These are phyloP conservation scores for Colletotrichum theobromicola DNA, from an alignment of 2,329 filamentous ascomycete species.

Conservation along the genomic window DNA sequence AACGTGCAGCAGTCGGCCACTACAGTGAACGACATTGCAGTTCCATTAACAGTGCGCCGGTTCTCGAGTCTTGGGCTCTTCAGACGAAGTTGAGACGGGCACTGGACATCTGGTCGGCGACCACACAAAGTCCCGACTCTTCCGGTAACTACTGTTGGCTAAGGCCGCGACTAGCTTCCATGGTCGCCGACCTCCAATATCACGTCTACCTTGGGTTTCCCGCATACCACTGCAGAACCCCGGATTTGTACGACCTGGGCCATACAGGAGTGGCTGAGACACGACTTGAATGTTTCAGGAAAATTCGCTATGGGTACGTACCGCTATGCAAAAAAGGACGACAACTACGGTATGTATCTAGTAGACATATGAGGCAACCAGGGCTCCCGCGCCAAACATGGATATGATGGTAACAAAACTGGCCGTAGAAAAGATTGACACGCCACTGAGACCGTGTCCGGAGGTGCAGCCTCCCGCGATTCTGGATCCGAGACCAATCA, in stretches of 20 bases:
- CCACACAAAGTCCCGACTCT: background rate
- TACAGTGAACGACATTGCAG: background rate
- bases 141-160: background rate
- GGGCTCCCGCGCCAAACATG: slow-evolving; percentile 58
- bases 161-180: background rate
- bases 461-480: slow-evolving; percentile 72
- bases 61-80: background rate
- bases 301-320: background rate
- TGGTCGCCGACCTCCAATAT: background rate
- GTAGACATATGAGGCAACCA: slow-evolving; percentile 25
- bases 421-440: slow-evolving; percentile 65
- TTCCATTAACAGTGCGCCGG: background rate
- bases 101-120: background rate
- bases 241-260: background rate
- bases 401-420: slow-evolving; percentile 66
- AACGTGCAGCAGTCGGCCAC: background rate
- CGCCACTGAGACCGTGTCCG: slow-evolving; percentile 72
- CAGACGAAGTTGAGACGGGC: background rate
- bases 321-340: background rate
- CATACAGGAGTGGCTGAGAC: background rate
- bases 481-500: slow-evolving; percentile 65
- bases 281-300: background rate
- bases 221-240: background rate
- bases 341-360: background rate
- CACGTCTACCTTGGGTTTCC: background rate